phyloP scores from a whole-genome alignment of 306 rosid species.

The Inga oerstediana region DNA sequence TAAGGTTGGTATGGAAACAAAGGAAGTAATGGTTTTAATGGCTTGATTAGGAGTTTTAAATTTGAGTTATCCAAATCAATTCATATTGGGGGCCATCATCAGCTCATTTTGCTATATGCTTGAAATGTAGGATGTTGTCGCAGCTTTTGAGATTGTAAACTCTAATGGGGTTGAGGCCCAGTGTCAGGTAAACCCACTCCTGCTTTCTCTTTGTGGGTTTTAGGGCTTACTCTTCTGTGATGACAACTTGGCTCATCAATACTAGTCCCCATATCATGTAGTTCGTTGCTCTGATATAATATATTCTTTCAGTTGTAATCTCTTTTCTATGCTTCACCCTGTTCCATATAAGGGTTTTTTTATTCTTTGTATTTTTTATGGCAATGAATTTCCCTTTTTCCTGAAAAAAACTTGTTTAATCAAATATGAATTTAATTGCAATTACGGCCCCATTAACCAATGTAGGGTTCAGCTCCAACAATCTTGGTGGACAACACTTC shows the following conservation, averaged over 20 bases:
- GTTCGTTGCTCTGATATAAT: neutral
- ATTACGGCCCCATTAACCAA: conserved; percentile 28
- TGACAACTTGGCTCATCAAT: conserved; percentile 9
- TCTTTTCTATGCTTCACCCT: neutral
- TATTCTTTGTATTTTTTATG: neutral
- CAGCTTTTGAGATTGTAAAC: conserved; percentile 97
- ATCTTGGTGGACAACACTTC: conserved; percentile 88
- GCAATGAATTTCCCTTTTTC: neutral
- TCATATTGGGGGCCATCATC: conserved; percentile 11
- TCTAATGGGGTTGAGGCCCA: conserved; percentile 94
- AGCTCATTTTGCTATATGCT: conserved; percentile 28
- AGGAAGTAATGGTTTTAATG: conserved; percentile 17
- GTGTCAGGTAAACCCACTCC: conserved; percentile 67
- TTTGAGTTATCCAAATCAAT: conserved; percentile 27
- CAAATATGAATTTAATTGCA: conserved; percentile 18
- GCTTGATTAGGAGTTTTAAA: neutral
- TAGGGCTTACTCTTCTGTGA: conserved; percentile 6
- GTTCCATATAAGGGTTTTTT: neutral
- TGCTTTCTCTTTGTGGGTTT: neutral
- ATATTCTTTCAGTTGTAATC: neutral
- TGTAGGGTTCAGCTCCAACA: conserved; percentile 93
- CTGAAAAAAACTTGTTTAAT: neutral
- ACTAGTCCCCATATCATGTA: neutral
- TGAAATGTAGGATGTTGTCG: conserved; percentile 89
- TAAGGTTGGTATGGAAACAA: conserved; percentile 56